phyloP scores from a whole-genome alignment of 768 basidiomycete species.

The Boletus pseudopeckii region DNA sequence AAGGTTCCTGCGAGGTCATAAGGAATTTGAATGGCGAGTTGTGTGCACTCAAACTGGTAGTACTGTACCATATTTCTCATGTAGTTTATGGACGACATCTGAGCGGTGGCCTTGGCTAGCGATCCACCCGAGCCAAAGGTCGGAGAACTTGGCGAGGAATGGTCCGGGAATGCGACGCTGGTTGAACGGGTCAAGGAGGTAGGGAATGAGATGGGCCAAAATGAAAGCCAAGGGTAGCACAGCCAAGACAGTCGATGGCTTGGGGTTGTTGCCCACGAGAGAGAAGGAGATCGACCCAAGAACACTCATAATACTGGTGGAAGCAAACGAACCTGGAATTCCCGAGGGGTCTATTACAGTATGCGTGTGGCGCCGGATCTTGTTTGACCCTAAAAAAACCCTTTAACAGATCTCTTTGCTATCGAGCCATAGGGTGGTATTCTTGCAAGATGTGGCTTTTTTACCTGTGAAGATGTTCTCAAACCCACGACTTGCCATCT shows the following conservation, averaged over 20 bases:
- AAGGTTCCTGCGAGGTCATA: conserved; percentile 46
- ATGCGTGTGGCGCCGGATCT: conserved; percentile 2
- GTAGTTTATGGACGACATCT: conserved; percentile 68
- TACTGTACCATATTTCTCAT: conserved; percentile 65
- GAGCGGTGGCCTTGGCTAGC: conserved; percentile 70
- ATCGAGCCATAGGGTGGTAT: too few species aligned
- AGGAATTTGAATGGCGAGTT: background rate
- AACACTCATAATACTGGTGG: conserved; percentile 16
- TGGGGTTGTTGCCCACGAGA: background rate
- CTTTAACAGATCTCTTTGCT: too few species aligned
- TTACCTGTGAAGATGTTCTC: background rate
- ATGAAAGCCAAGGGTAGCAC: conserved; percentile 18
- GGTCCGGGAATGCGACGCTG: conserved; percentile 69
- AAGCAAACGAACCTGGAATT: conserved; percentile 1
- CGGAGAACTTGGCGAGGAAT: conserved; percentile 64
- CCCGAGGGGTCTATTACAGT: background rate
- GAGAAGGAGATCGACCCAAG: conserved; percentile 12
- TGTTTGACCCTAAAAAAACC: background rate
- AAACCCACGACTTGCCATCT: background rate
- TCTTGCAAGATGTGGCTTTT: too few species aligned
- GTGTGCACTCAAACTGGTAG: background rate
- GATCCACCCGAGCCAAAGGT: conserved; percentile 68
- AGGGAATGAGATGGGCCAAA: conserved; percentile 41
- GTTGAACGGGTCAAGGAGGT: conserved; percentile 54
- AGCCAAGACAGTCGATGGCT: conserved; percentile 4